Conservation (phyloP, 495 filamentous ascomycete genomes). For the Talaromyces ruber region DNA sequence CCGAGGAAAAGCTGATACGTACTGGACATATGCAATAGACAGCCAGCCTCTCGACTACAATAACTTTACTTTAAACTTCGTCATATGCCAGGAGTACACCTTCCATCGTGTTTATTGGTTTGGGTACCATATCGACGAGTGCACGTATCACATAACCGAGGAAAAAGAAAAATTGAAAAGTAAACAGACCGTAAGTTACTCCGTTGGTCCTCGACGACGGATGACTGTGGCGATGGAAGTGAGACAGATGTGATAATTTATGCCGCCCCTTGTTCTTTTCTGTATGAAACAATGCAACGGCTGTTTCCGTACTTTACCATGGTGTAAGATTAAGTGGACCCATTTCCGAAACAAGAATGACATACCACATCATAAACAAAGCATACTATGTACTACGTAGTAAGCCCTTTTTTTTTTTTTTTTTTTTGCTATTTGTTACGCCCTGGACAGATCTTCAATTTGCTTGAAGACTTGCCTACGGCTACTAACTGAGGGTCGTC, state of each 20-base stretch:
- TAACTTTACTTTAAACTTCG: background rate
- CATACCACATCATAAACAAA: background rate
- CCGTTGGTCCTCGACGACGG: background rate
- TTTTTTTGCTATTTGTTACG: no score
- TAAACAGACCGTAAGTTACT: background rate
- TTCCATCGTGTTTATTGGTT: background rate
- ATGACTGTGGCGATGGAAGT: background rate
- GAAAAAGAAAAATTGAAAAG: background rate
- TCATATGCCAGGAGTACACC: background rate
- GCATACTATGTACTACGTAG: no score
- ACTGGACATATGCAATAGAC: no score
- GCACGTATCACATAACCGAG: background rate
- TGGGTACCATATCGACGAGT: background rate
- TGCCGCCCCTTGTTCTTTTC: background rate
- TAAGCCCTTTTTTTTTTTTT: no score
- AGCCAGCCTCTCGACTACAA: no score
- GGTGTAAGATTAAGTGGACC: background rate
- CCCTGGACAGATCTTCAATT: background rate
- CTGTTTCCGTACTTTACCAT: background rate
- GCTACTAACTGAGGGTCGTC: background rate
- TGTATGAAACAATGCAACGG: background rate
- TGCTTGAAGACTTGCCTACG: background rate
- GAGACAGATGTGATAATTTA: background rate
- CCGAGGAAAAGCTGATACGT: no score
- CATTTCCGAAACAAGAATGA: background rate